Evolutionary conservation across 2,329 filamentous ascomycete species (phyloP), one percentile per base, ranked within the genome.

Genomic region (Trichoderma asperellum): DNA sequence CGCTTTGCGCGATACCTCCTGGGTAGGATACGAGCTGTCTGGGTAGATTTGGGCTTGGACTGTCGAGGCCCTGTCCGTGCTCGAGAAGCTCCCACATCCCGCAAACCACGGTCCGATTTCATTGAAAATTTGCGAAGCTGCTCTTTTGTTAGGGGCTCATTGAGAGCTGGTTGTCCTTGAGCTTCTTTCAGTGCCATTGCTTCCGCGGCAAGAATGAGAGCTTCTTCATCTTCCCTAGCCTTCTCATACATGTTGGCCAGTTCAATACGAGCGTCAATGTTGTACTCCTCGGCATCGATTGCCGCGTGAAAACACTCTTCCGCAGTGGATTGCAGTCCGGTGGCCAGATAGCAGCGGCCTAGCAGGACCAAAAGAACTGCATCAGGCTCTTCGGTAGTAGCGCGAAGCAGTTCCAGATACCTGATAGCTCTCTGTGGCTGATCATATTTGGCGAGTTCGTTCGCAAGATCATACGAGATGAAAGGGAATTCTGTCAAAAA

Each of bases 211-310:
- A 94, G 87, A 70, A 91, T 89, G 70, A 94, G 87, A 1, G 94
- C 94, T 75, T 93, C 89, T 74, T 94, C 91, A 27, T 87, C 89
- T 80, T 91, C 88, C 71, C 89, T 89, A 56, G 87, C 86, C 72
- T 86, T 88, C 77, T 96, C 93, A 75, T 96, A 97, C 78, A 97
- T 88, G 74, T 92, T 94, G 14, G 93, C 93, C 11, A 97, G 84
- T 74, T 93, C 88, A 35, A 92, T 88, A 49, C 93, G 90, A 49
- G 93, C 92, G 71, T 94, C 90, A 59, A 95, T 89, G 69, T 91
- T 89, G 52, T 88, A 84, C 56, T 89, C 83, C 71, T 96, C 91
- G 70, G 89, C 86, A 63, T 93, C 88, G 47, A 93, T 88, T 12
- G 94, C 88, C 2, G 88, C 88, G 29, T 93, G 86, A 74, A 94